Percentiles rank a stretch among this genome's conserved stretches.
phyloP scores from a whole-genome alignment of 805 yeast species.

The Myxozyma nipponensis region DNA sequence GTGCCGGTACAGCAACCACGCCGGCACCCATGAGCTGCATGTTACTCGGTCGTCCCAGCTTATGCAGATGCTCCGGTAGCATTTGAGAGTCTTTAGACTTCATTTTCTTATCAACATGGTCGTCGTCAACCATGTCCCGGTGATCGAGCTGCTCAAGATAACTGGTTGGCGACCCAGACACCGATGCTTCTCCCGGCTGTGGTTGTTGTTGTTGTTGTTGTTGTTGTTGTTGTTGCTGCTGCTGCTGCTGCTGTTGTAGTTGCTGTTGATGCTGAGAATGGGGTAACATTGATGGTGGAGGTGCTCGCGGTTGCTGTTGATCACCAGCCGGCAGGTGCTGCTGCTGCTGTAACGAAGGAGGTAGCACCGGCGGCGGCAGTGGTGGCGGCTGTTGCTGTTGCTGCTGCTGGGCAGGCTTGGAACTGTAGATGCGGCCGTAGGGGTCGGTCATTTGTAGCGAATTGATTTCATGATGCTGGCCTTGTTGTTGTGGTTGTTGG shows the following conservation, averaged over 20 bases:
- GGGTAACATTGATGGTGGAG: too few species aligned
- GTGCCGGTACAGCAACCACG: not conserved
- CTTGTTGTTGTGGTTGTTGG: too few species aligned
- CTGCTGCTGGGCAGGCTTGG: conserved; percentile 3
- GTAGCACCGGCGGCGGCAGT: too few species aligned
- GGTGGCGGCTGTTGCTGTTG: conserved; percentile 7
- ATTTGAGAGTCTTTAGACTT: not conserved
- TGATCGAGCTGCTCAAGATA: not conserved
- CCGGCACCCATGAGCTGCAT: too few species aligned
- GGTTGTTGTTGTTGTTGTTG: not conserved
- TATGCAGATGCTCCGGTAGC: too few species aligned
- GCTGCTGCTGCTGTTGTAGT: conserved; percentile 1
- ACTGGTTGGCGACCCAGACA: not conserved
- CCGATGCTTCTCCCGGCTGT: not conserved
- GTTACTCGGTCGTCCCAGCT: too few species aligned
- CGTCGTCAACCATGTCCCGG: not conserved
- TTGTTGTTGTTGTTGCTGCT: conserved; percentile 2
- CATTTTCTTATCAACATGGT: not conserved
- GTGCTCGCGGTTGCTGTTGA: too few species aligned
- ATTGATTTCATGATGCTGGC: too few species aligned
- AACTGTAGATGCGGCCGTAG: too few species aligned
- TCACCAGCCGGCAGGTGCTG: conserved; percentile 10
- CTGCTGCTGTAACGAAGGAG: conserved; percentile 6
- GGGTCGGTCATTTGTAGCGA: too few species aligned
- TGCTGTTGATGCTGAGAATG: not conserved